Conservation (phyloP, 2,329 filamentous ascomycete species). For the Trichoderma pleuroti region DNA sequence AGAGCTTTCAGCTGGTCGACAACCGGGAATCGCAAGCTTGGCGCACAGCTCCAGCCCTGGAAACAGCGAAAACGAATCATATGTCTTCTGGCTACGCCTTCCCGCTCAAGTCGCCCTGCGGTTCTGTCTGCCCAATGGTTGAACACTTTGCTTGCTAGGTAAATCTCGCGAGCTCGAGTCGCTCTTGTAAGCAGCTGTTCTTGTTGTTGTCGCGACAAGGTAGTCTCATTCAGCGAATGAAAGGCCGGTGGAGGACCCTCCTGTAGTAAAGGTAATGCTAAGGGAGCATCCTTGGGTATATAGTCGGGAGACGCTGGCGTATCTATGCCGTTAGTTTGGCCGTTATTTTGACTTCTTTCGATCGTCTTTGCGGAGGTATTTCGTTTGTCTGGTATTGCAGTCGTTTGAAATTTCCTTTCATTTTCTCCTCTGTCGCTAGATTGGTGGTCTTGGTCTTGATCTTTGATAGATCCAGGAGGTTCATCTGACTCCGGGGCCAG, state of each 20-base stretch:
- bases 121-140: conserved; percentile 62
- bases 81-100: conserved; percentile 65
- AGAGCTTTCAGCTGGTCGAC: conserved; percentile 31
- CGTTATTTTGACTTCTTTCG: neutral
- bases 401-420: neutral
- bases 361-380: neutral
- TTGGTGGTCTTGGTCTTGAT: neutral
- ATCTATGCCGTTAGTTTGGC: neutral
- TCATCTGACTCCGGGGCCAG: neutral
- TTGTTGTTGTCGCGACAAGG: neutral
- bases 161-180: conserved; percentile 60
- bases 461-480: neutral
- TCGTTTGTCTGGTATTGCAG: neutral
- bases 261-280: neutral
- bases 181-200: conserved; percentile 47
- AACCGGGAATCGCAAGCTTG: conserved; percentile 29
- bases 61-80: conserved; percentile 57
- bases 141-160: conserved; percentile 45
- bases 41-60: conserved; percentile 35
- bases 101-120: conserved; percentile 61
- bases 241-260: neutral
- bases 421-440: neutral
- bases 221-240: neutral
- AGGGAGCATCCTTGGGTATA: neutral
- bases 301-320: neutral